Evolutionary conservation across 306 rosid species (phyloP), one percentile per base, ranked within the genome.

Genomic region (Rosa rugosa): DNA sequence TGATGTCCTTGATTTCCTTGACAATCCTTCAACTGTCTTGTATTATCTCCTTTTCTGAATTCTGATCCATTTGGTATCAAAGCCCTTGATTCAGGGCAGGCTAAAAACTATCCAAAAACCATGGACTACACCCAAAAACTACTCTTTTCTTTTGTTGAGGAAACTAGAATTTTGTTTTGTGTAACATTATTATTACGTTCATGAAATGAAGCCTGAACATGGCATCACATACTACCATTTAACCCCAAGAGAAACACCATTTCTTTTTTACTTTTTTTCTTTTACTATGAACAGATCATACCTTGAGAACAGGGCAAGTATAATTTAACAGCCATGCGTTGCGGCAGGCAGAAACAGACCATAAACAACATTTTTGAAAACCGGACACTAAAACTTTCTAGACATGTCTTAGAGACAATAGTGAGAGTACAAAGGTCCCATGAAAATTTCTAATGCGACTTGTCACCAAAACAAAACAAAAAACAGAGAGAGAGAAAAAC

Each of bases 381-480:
- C 45, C 13, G 31, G 56, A 69, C 49, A 20, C 75, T 69, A 78
- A 69, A 11, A 66, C n/a, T 59, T 69, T 69, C 68, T 69, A 73
- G 75, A 69, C 69, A 78, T 69, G 67, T 77, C 75, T 77, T 77
- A 41, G 22, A 69, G 75, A 44, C 45, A 54, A 77, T 11, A 77
- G 68, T 17, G 75, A 64, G 73, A 86, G 80, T 81, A 87, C 56
- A 78, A 12, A 5, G 57, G 81, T 73, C 14, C 60, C 66, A 60
- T 31, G 75, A 75, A 75, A 84, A 77, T 22, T 83, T 75, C 71
- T 79, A 73, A 84, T 60, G 36, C 80, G 5, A 69, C 73, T 40
- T 75, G 49, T n/a, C 72, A 76, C 78, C 49, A 75, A 56, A 22
- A 31, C 8, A 71, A 14, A 27, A 27, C n/a, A 27, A 18, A 56